Conservation (phyloP, 1,284 basidiomycete genomes). For the Tylopilus sp. region DNA sequence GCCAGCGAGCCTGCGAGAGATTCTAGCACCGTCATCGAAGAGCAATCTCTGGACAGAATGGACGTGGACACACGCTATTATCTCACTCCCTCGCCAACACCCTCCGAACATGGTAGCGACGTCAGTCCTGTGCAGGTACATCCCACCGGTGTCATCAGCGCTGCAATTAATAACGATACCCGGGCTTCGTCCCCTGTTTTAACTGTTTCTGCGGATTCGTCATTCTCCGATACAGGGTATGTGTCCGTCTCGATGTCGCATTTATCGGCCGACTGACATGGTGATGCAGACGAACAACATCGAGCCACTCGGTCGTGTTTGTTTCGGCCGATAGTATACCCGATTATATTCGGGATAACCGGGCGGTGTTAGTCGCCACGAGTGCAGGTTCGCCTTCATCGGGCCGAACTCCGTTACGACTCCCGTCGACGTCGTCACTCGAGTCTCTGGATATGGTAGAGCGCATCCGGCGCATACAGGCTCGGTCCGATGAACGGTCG, state of each 20-base stretch:
- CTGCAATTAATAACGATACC: slow-evolving; percentile 10
- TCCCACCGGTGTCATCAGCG: slow-evolving; percentile 6
- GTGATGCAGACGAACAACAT: slow-evolving; percentile 18
- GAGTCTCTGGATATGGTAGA: slow-evolving; percentile 16
- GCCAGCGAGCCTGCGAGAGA: neutral
- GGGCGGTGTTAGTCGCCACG: slow-evolving; percentile 44
- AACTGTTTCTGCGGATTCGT: slow-evolving; percentile 15
- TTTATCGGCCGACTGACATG: neutral
- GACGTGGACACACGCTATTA: slow-evolving; percentile 1
- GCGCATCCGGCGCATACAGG: slow-evolving; percentile 1
- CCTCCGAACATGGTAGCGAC: slow-evolving; percentile 43
- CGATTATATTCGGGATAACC: slow-evolving; percentile 44
- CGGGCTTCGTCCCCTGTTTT: slow-evolving; percentile 21
- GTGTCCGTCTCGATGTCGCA: neutral
- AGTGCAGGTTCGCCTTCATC: slow-evolving; percentile 40
- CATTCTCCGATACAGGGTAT: slow-evolving; percentile 32
- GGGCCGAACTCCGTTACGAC: slow-evolving; percentile 23
- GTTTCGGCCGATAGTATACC: slow-evolving; percentile 44
- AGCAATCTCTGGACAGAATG: neutral
- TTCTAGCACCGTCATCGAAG: neutral
- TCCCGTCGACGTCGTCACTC: slow-evolving; percentile 31
- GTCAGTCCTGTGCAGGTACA: slow-evolving; percentile 9
- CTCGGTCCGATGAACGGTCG: neutral
- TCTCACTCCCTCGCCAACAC: slow-evolving; percentile 37
- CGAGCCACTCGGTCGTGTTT: slow-evolving; percentile 40